Conservation (phyloP, 78 protist species). For the Dictyostelium capitatum region DNA sequence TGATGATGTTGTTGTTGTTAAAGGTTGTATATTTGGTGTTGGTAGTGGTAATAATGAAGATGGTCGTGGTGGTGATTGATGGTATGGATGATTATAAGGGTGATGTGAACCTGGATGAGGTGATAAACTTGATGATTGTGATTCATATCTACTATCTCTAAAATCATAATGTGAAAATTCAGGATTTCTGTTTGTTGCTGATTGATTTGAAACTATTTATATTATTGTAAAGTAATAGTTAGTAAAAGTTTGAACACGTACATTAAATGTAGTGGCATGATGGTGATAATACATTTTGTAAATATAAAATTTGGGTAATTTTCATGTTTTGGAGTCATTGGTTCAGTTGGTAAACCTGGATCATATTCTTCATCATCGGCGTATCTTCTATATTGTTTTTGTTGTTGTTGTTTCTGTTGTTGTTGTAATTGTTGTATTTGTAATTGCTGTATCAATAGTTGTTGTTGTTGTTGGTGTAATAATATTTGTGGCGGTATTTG, state of each 20-base stretch:
- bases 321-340: constrained; percentile 33
- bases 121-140: not conserved
- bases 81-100: not conserved
- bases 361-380: not conserved
- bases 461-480: constrained; percentile 19
- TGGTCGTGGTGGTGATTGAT: not conserved
- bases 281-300: constrained; percentile 16
- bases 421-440: not conserved
- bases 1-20: not conserved
- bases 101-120: too few species aligned
- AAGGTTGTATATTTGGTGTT: not conserved
- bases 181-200: not conserved
- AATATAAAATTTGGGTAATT: constrained; percentile 36
- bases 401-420: not conserved
- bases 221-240: not conserved
- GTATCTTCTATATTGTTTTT: not conserved
- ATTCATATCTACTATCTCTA: constrained; percentile 1
- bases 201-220: not conserved
- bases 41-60: not conserved
- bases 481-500: not conserved
- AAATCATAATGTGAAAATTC: not conserved
- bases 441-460: not conserved
- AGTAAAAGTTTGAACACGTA: not conserved
- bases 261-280: too few species aligned
- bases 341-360: constrained; percentile 59